Evolutionary conservation across 1,284 basidiomycete species (phyloP), one percentile per base, ranked within the genome.

Genomic region (Paramarasmius palmivorus): DNA sequence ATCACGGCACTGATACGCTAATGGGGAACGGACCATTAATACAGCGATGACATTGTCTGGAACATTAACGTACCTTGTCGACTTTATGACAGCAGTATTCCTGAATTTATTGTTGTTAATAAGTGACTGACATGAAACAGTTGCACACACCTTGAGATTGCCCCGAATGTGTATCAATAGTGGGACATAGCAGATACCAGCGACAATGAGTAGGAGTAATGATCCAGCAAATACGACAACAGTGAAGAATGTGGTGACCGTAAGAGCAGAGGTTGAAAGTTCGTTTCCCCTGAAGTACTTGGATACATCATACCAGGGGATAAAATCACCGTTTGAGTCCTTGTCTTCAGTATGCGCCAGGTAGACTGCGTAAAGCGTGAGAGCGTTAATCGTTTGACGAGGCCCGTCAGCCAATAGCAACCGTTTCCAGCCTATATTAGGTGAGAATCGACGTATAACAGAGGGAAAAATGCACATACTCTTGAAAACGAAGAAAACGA

Each of bases 31-130:
- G 48, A 47, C 17, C 54, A 49, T 49, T 59, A 47, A 58, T 8
- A 14, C 23, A n/a, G 23, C 12, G 19, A 47, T 26, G 9, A 47
- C 42, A 41, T 48, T 12, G 55, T 53, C 29, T 46, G 25, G 6
- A 38, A 29, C 29, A 45, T 19, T 23, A 15, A 57, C 63, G 59
- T 65, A 91, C 90, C 84, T 97, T 98, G 76, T 98, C 96, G 52
- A 98, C 93, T 75, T 98, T 98, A 77, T 98, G 93, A 72, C 95
- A 98, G 70, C 93, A 94, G 73, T 97, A 98, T 81, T 98, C 96
- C 86, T 95, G 44, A 42, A 47, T 41, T 41, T 17, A 37, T 25
- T 48, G 51, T 37, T 49, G 48, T 45, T 49, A 29, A 17, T 26
- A 36, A 29, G 7, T 20, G 23, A 32, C 29, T 44, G 7, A 12